Conservation (phyloP, 139 green algal genomes). For the Spirogloea muscicola region DNA sequence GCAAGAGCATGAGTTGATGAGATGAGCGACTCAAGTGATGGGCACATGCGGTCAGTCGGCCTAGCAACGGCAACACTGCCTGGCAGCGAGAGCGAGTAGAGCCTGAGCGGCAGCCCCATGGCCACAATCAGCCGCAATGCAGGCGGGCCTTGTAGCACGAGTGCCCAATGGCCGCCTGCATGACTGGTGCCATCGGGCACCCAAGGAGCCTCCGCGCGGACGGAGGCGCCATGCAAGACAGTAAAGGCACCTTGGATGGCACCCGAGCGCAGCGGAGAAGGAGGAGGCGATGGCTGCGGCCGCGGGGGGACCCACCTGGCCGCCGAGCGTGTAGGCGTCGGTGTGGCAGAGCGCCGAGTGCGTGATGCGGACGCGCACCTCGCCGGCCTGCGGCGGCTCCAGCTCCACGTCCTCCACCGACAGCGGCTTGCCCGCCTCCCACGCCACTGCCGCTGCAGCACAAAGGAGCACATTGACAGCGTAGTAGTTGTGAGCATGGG, state of each 20-base stretch:
- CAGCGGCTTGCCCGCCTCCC: slow-evolving; percentile 71
- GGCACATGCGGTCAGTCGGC: background rate
- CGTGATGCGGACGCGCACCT: slow-evolving; percentile 82
- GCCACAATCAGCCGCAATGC: too few relatives aligned
- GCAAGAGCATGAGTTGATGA: background rate
- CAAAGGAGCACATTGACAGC: too few relatives aligned
- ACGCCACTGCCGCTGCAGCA: slow-evolving; percentile 79
- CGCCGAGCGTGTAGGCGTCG: slow-evolving; percentile 85
- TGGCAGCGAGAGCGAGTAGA: background rate
- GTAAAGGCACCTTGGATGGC: background rate
- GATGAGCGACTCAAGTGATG: background rate
- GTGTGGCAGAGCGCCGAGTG: slow-evolving; percentile 91
- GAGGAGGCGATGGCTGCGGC: background rate
- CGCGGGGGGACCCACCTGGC: slow-evolving; percentile 46
- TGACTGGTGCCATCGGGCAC: too few relatives aligned
- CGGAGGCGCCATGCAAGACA: too few relatives aligned
- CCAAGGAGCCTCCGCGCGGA: too few relatives aligned
- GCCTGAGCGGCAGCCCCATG: background rate
- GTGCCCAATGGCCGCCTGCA: too few relatives aligned
- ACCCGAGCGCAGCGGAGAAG: background rate
- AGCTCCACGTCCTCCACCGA: slow-evolving; percentile 78
- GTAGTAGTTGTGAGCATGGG: too few relatives aligned
- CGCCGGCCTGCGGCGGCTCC: slow-evolving; percentile 71
- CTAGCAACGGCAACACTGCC: background rate
- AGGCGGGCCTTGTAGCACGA: too few relatives aligned